These are phyloP conservation scores for Tripterygium wilfordii DNA, from an alignment of 177 flowering plant genomes.

Conservation along the genomic window DNA sequence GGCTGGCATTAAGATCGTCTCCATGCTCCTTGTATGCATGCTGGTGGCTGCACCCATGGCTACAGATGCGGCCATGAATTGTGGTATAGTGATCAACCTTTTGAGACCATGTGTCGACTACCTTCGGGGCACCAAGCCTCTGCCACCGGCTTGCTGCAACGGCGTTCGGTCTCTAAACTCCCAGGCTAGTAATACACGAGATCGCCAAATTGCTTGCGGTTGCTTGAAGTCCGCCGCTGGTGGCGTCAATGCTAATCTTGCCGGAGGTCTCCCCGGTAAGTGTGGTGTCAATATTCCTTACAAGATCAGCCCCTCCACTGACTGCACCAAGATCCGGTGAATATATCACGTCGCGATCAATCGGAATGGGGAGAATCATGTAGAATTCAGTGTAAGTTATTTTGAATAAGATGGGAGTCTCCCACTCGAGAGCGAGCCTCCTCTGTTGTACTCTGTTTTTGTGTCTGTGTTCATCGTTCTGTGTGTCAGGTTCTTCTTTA, in stretches of 20 bases:
- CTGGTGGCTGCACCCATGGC: background rate
- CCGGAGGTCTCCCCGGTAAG: conserved; percentile 31
- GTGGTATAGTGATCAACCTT: conserved; percentile 15
- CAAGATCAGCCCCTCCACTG: conserved; percentile 36
- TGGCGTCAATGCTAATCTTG: conserved; percentile 12
- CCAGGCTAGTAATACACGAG: conserved; percentile 35
- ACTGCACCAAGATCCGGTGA: background rate
- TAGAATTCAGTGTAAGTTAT: too few species aligned
- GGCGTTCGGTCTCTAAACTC: conserved; percentile 28
- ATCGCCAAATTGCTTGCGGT: conserved; percentile 43
- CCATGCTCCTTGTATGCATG: background rate
- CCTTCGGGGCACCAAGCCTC: conserved; percentile 7
- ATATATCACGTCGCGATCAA: too few species aligned
- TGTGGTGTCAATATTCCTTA: conserved; percentile 62
- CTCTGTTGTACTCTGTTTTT: too few species aligned
- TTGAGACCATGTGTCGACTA: conserved; percentile 31
- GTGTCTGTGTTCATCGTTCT: too few species aligned
- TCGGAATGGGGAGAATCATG: too few species aligned
- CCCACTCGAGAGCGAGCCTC: too few species aligned
- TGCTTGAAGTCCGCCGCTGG: conserved; percentile 32
- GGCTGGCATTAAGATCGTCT: background rate
- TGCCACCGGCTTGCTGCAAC: conserved; percentile 24
- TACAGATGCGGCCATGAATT: conserved; percentile 9
- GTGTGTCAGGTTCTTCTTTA: too few species aligned
- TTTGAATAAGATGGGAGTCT: too few species aligned